These are phyloP conservation scores for Kwoniella shivajii DNA, from an alignment of 1,284 basidiomycete species.

Conservation along the genomic window DNA sequence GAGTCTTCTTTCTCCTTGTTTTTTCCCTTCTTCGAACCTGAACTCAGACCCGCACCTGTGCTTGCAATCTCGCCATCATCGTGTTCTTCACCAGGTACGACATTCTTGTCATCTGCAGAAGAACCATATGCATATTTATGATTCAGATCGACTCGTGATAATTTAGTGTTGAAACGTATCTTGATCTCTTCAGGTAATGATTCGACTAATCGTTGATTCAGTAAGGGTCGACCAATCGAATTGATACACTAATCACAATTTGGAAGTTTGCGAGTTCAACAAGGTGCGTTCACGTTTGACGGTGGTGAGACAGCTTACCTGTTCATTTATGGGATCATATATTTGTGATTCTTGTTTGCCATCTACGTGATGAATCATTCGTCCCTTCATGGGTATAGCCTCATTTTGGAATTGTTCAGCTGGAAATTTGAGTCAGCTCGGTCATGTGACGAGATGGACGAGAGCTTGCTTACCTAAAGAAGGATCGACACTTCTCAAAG, in stretches of 20 bases:
- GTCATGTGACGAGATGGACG: not conserved
- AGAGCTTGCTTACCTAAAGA: constrained; percentile 55
- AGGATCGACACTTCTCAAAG: constrained; percentile 77
- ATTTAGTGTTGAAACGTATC: constrained; percentile 78
- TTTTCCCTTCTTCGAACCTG: constrained; percentile 44
- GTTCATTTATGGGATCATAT: constrained; percentile 78
- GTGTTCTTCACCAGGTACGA: constrained; percentile 37
- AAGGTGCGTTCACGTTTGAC: no score
- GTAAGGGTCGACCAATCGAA: constrained; percentile 83
- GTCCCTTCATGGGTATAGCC: constrained; percentile 89
- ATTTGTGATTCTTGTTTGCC: constrained; percentile 75
- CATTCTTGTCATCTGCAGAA: not conserved
- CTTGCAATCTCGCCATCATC: constrained; percentile 58
- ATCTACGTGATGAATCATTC: constrained; percentile 86
- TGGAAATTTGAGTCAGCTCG: constrained; percentile 9
- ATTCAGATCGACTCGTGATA: constrained; percentile 74
- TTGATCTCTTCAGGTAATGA: constrained; percentile 64
- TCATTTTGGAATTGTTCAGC: constrained; percentile 74
- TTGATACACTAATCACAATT: constrained; percentile 76
- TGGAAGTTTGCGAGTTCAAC: no score
- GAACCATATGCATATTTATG: constrained; percentile 45
- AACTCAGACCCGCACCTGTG: constrained; percentile 22
- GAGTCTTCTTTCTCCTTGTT: constrained; percentile 55
- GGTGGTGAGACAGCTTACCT: constrained; percentile 63
- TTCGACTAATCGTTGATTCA: constrained; percentile 81